Conservation (phyloP, 176 grass and related monocot genomes). For the Ensete glaucum region DNA sequence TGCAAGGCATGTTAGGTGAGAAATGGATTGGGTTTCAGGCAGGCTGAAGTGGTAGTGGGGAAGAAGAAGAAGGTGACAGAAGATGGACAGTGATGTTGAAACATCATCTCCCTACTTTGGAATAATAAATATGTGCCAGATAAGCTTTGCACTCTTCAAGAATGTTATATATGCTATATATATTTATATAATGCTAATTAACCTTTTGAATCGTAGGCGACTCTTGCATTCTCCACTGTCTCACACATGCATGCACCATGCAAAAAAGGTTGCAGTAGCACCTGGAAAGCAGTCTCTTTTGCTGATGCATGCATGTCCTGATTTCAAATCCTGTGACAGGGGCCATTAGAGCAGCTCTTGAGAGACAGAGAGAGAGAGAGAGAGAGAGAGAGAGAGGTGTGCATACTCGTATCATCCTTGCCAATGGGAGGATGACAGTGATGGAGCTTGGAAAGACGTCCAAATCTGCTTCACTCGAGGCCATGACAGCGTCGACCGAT, state of each 20-base stretch:
- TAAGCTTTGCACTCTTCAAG: not conserved
- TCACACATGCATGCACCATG: too few species aligned
- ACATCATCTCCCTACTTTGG: too few species aligned
- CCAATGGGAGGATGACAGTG: too few species aligned
- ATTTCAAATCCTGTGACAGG: not conserved
- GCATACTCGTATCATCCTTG: too few species aligned
- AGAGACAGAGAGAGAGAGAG: not conserved
- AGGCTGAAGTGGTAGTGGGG: not conserved
- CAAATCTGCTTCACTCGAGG: too few species aligned
- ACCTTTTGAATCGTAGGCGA: too few species aligned
- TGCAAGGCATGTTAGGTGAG: constrained; percentile 1
- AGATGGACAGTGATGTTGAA: not conserved
- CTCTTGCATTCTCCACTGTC: too few species aligned
- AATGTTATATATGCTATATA: not conserved
- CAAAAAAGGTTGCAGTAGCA: too few species aligned
- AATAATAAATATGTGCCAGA: not conserved
- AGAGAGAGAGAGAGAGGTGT: too few species aligned
- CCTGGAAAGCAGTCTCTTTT: not conserved
- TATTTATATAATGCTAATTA: not conserved
- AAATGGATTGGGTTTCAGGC: not conserved
- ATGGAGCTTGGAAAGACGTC: too few species aligned
- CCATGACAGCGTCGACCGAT: too few species aligned
- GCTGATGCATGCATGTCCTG: not conserved
- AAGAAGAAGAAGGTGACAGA: not conserved
- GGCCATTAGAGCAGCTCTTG: not conserved